Base-by-base conservation (phyloP, 2,329 filamentous ascomycete species). In the Phoma sp. region DNA sequence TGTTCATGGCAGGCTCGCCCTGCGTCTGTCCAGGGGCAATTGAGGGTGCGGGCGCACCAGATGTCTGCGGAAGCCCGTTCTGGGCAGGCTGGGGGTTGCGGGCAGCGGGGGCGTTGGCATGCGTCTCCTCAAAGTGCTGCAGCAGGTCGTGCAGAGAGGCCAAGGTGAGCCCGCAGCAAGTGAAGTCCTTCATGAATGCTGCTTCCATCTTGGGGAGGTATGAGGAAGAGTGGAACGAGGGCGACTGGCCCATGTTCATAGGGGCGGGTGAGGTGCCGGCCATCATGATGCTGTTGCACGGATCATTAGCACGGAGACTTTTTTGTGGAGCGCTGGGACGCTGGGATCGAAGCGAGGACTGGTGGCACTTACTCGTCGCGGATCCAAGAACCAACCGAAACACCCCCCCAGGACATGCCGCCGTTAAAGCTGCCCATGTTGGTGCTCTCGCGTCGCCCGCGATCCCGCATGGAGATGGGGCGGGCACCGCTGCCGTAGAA, bases 141-240 rank as follows among this genome's bases (percentile, higher is more conserved):
- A 99, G 81, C 41, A 99, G 82, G 71, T 98, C 95, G 78, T 99
- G 95, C 64, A 99, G 84, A 45, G 93, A 96, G 23, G 93, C 89
- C 63, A 97, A 83, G 29, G 89, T 93, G 67, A 91, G 85, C 68
- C 92, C 92, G 77, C 95, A 99, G 79, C 95, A 99, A 47, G 89
- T 89, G 77, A 98, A 98, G 78, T 98, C 93, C 76, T 89, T 89
- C 91, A 98, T 96, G 75, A 97, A 99, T 71, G 93, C 95, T 58
- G 93, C 93, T 77, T 99, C 95, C 71, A 97, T 86, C 76, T 96
- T 97, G 8, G 93, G 93, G 1, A 97, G 84, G 73, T 98, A 98
- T 24, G 95, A 98, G 6, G 93, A 96, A 1, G 93, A 98, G 76
- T 98, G 93, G 68, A 91, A 96, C 1, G 93, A 97, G 0, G 95